Base-by-base conservation (phyloP, 2,329 filamentous ascomycete species). In the Alternaria brassicicola region DNA sequence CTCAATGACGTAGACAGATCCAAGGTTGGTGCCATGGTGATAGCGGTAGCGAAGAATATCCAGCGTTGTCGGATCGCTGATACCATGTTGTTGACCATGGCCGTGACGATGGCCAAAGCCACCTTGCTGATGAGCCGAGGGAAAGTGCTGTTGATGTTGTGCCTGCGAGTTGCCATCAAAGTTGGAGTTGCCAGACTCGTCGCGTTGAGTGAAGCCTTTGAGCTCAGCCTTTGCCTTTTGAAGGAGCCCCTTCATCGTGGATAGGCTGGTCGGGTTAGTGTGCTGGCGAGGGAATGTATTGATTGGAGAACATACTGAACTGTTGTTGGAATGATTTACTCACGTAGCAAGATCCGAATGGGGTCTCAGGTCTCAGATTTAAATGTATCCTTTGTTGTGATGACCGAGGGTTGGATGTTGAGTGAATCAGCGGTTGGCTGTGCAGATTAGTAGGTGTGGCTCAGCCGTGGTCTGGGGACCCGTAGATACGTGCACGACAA, bases 1-100 rank as follows among this genome's bases (percentile, higher is more conserved):
- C 67, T 88, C 86, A 4, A 87, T 80, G n/a, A 86, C 81, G 69
- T 86, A 88, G 43, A 86, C 78, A 9, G 82, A 82, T 38, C 86
- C 85, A 3, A 88, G 77, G 57, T 88, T 88, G 1, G 81, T 81
- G 7, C 85, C 86, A 67, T 87, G 83, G 57, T 87, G 84, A 63
- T 85, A 86, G 39, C 85, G 82, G 66, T 87, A 88, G 49, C 83
- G 79, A 26, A 83, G 70, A 19, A 85, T 76, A 50, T 78, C 81
- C 52, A 74, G 64, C 1, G 70, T 53, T 6, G 77, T 78, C 6
- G 79, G 78, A 7, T 69, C 57, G 51, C 70, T 75, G 57, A 83
- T 79, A 19, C 62, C 60, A 10, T 70, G 70, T 2, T 65, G 63
- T n/a, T 63, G 39, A 21, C 39, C 26, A 30, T 23, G 13, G n/a